Evolutionary conservation across 202 grass and related monocot species (phyloP).

Genomic region (Setaria viridis): DNA sequence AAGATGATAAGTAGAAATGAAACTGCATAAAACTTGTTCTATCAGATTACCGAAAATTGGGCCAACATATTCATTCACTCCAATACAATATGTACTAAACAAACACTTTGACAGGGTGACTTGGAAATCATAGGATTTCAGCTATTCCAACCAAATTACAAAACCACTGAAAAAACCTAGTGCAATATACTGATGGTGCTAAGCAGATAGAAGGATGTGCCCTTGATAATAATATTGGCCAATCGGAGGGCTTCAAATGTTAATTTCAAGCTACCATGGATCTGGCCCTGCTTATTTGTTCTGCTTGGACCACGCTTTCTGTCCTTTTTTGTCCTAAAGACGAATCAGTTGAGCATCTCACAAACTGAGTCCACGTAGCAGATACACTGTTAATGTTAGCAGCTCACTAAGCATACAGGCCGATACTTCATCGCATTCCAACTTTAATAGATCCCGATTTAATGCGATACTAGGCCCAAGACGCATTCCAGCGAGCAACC

Average conservation of each 20-base stretch:
- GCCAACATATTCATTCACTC: slow-evolving; percentile 19
- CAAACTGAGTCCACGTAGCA: slow-evolving; percentile 16
- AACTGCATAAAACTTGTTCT: not conserved
- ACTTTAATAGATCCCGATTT: slow-evolving; percentile 23
- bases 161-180: slow-evolving; percentile 22
- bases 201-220: slow-evolving; percentile 26
- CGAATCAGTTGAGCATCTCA: slow-evolving; percentile 14
- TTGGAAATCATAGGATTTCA: not conserved
- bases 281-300: slow-evolving; percentile 1
- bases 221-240: slow-evolving; percentile 8
- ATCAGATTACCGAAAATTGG: not conserved
- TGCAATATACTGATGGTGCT: slow-evolving; percentile 8
- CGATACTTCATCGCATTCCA: not conserved
- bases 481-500: not conserved
- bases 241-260: slow-evolving; percentile 20
- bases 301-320: slow-evolving; percentile 19
- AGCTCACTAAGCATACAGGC: not conserved
- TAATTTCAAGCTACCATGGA: slow-evolving; percentile 18
- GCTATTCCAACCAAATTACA: slow-evolving; percentile 8
- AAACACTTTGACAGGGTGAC: not conserved
- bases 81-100: not conserved
- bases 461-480: slow-evolving; percentile 3
- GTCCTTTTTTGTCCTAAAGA: slow-evolving; percentile 16
- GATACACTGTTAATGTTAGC: slow-evolving; percentile 6
- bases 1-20: not conserved